Conservation (phyloP, 164 flowering plant species). For the Vitis amurensis region DNA sequence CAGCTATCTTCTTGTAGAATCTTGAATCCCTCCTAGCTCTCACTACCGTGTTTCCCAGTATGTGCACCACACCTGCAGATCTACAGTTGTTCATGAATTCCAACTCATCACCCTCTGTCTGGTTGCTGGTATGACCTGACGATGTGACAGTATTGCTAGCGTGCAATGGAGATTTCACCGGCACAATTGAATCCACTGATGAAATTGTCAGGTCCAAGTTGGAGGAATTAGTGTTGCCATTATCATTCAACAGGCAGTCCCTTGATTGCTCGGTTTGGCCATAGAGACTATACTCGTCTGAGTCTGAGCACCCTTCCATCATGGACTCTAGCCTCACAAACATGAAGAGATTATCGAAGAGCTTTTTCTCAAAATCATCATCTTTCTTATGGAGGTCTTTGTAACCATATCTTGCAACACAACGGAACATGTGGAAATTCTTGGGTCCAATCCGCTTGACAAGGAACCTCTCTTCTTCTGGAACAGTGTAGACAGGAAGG, state of each 20-base stretch:
- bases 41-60: conserved; percentile 84
- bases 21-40: conserved; percentile 71
- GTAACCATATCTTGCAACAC: conserved; percentile 96
- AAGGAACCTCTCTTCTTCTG: conserved; percentile 82
- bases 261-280: conserved; percentile 55
- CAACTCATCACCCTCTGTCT: conserved; percentile 63
- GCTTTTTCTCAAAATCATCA: conserved; percentile 89
- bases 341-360: conserved; percentile 67
- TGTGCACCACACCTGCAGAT: conserved; percentile 94
- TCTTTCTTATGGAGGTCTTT: conserved; percentile 95
- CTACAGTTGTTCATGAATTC: conserved; percentile 74
- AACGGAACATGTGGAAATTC: conserved; percentile 91
- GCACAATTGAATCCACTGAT: conserved; percentile 67
- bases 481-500: conserved; percentile 94
- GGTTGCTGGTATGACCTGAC: conserved; percentile 49
- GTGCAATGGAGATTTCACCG: conserved; percentile 36
- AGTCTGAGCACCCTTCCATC: conserved; percentile 97
- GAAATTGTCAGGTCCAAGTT: conserved; percentile 46
- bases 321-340: conserved; percentile 83
- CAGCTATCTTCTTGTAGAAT: conserved; percentile 68
- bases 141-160: conserved; percentile 26
- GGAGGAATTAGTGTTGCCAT: conserved; percentile 34
- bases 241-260: conserved; percentile 35
- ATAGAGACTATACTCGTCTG: conserved; percentile 58
- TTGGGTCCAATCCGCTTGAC: conserved; percentile 93